A percentile compares a stretch with the other conserved stretches of the same genome.
phyloP scores from a whole-genome alignment of 345 rosid genomes.

The Arabidopsis suecica region DNA sequence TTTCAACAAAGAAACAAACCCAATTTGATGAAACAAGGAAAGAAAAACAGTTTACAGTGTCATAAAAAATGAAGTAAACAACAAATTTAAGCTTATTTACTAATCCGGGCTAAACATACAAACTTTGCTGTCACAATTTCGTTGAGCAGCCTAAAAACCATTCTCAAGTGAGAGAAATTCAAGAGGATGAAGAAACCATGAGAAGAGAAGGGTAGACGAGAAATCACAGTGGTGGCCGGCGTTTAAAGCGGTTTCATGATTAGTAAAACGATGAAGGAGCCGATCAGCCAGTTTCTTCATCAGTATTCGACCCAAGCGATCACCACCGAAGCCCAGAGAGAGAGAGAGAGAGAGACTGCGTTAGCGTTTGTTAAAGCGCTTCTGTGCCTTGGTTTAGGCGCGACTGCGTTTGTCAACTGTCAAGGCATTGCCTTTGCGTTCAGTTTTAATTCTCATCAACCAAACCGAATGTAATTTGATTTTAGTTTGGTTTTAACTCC shows the following conservation, averaged over 20 bases:
- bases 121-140: slow-evolving; percentile 19
- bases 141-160: not conserved
- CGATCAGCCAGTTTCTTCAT: slow-evolving; percentile 55
- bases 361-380: slow-evolving; percentile 15
- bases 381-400: not conserved
- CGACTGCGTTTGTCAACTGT: slow-evolving; percentile 18
- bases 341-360: slow-evolving; percentile 5
- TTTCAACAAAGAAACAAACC: slow-evolving; percentile 19
- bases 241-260: slow-evolving; percentile 30
- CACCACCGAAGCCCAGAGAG: not conserved
- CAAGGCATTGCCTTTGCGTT: not conserved
- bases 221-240: slow-evolving; percentile 41
- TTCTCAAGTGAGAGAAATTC: not conserved
- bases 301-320: slow-evolving; percentile 28
- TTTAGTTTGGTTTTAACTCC: slow-evolving; percentile 2
- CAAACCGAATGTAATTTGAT: not conserved
- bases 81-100: not conserved
- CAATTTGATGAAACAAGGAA: slow-evolving; percentile 11
- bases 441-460: not conserved
- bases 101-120: slow-evolving; percentile 16
- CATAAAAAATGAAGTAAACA: not conserved
- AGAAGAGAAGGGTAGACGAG: slow-evolving; percentile 8
- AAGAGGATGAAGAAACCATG: slow-evolving; percentile 20
- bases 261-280: slow-evolving; percentile 47
- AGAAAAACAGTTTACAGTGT: not conserved